These are phyloP conservation scores for Naegleria gruberi DNA, from an alignment of 208 protist genomes.

Conservation along the genomic window DNA sequence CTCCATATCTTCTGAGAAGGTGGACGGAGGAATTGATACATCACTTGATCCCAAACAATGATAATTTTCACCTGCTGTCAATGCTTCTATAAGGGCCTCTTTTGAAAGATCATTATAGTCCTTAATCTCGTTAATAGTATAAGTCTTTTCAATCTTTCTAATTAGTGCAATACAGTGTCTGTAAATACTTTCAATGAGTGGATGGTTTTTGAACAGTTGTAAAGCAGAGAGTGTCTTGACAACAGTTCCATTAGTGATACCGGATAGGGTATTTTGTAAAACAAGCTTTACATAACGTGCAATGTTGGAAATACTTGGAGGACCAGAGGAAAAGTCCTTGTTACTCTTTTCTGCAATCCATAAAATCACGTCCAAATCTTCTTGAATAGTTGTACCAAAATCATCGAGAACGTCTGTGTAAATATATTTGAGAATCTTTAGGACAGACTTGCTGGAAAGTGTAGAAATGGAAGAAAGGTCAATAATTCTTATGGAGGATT, in stretches of 20 bases:
- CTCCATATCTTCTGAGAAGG: neutral
- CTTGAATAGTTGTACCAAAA: neutral
- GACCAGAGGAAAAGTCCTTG: neutral
- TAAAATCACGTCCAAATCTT: neutral
- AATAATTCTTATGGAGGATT: neutral
- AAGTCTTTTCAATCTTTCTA: neutral
- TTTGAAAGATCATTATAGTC: neutral
- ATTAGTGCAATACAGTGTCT: neutral
- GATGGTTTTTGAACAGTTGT: neutral
- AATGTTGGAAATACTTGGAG: neutral
- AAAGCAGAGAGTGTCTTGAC: neutral
- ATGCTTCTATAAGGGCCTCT: neutral
- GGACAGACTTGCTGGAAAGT: neutral
- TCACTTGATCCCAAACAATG: neutral
- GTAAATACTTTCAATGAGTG: neutral
- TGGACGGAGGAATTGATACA: neutral
- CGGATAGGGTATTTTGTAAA: neutral
- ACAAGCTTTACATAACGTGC: neutral
- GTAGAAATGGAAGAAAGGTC: neutral
- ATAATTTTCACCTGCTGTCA: neutral
- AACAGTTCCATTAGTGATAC: neutral
- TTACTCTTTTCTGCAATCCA: slow-evolving; percentile 1
- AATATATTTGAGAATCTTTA: neutral
- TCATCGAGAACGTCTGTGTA: neutral
- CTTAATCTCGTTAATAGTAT: neutral